Percentiles rank a stretch among this genome's conserved stretches.
These are phyloP conservation scores for Solanum microdontum DNA, from an alignment of 257 asterid species.

Conservation along the genomic window DNA sequence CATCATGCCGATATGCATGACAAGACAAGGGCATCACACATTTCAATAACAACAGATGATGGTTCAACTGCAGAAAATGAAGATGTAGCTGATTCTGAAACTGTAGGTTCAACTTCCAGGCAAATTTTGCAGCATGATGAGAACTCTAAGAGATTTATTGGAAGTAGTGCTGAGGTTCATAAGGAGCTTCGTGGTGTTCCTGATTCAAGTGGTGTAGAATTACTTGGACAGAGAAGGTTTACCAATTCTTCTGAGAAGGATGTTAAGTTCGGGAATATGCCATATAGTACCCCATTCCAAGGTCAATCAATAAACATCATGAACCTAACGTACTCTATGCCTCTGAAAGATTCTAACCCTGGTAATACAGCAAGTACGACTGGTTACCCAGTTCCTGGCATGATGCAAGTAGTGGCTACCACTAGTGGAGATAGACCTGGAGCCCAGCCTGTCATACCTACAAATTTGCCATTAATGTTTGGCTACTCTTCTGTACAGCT, in stretches of 20 bases:
- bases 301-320: constrained; percentile 35
- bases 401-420: constrained; percentile 48
- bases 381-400: constrained; percentile 39
- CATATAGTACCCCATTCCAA: constrained; percentile 42
- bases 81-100: constrained; percentile 95
- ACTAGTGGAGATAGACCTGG: constrained; percentile 43
- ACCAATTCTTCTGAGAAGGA: constrained; percentile 70
- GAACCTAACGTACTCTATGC: constrained; percentile 47
- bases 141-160: constrained; percentile 22
- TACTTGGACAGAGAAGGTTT: constrained; percentile 55
- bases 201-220: constrained; percentile 44
- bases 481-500: constrained; percentile 67
- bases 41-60: constrained; percentile 83
- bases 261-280: constrained; percentile 28
- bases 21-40: constrained; percentile 60
- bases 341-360: constrained; percentile 37
- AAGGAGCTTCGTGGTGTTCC: constrained; percentile 45
- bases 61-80: constrained; percentile 95
- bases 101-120: constrained; percentile 68
- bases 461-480: constrained; percentile 63
- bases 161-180: constrained; percentile 32
- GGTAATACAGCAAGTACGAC: constrained; percentile 28
- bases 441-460: constrained; percentile 34
- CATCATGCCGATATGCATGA: constrained; percentile 36
- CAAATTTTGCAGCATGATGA: constrained; percentile 46